Conservation (phyloP, 768 basidiomycete species). For the Russula lepida region DNA sequence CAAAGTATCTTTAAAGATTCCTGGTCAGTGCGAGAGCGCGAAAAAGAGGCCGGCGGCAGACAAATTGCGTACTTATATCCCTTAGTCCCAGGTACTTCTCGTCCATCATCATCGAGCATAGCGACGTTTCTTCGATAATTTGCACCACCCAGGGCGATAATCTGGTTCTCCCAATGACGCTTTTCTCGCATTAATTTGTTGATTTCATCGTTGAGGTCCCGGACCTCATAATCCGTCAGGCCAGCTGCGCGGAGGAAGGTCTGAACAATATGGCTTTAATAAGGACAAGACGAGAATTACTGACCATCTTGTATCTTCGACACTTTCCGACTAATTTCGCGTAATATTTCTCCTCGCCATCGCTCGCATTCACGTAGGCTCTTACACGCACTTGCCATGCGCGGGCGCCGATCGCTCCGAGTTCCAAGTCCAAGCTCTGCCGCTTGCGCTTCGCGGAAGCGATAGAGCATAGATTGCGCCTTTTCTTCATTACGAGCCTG, state of each 20-base stretch:
- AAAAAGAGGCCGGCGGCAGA: neutral
- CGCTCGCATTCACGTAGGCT: constrained; percentile 88
- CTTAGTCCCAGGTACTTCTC: constrained; percentile 92
- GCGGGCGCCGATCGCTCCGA: constrained; percentile 74
- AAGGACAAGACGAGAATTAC: constrained; percentile 23
- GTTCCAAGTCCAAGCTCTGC: constrained; percentile 90
- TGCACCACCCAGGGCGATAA: constrained; percentile 90
- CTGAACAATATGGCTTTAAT: neutral
- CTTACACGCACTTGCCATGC: constrained; percentile 89
- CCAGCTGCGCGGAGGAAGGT: constrained; percentile 47
- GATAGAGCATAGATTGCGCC: constrained; percentile 89
- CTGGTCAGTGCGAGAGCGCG: neutral
- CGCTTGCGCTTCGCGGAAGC: constrained; percentile 94
- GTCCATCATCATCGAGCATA: constrained; percentile 91
- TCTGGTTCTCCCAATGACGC: constrained; percentile 96
- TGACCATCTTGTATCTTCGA: constrained; percentile 94
- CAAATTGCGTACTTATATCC: constrained; percentile 74
- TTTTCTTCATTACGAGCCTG: constrained; percentile 98
- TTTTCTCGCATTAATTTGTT: constrained; percentile 95
- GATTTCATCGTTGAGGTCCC: constrained; percentile 96
- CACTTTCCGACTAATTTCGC: constrained; percentile 93
- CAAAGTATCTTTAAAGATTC: constrained; percentile 67
- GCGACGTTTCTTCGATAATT: constrained; percentile 92
- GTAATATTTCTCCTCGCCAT: constrained; percentile 91
- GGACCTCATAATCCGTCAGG: constrained; percentile 89